Percentiles rank a stretch among this genome's conserved stretches.
Evolutionary conservation across 345 rosid genomes (phyloP).

Genomic region (Gossypium longicalyx): DNA sequence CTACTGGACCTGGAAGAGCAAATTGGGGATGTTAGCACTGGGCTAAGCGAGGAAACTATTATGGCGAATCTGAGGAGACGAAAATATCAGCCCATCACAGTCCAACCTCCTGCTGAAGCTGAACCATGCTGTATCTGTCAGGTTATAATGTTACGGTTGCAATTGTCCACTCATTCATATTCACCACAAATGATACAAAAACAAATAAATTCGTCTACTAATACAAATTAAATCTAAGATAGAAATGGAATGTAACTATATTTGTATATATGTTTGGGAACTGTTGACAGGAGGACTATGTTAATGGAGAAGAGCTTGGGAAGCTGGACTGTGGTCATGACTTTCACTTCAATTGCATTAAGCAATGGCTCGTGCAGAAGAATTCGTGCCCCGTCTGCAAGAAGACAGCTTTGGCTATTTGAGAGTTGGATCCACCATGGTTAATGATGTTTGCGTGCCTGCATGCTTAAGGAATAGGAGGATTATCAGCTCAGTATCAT

Average conservation of each 20-base stretch:
- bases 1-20: conserved; percentile 28
- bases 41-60: conserved; percentile 27
- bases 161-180: no score
- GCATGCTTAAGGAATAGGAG: not conserved
- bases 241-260: not conserved
- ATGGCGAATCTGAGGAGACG: conserved; percentile 9
- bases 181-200: no score
- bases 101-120: not conserved
- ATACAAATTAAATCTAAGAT: not conserved
- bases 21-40: conserved; percentile 23
- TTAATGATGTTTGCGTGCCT: not conserved
- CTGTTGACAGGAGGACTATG: conserved; percentile 30
- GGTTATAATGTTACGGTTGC: conserved; percentile 18
- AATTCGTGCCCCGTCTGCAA: conserved; percentile 44
- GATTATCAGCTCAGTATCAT: not conserved
- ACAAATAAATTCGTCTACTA: no score
- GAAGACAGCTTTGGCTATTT: conserved; percentile 14
- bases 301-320: conserved; percentile 24
- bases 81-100: conserved; percentile 13
- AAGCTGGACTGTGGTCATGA: conserved; percentile 37
- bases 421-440: not conserved
- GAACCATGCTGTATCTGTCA: conserved; percentile 40
- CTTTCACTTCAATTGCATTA: conserved; percentile 36
- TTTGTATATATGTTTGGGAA: not conserved
- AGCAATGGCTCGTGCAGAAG: conserved; percentile 31